Percentiles rank a stretch among this genome's conserved stretches.
phyloP scores from a whole-genome alignment of 139 green algal genomes.

The Eudorina sp. region DNA sequence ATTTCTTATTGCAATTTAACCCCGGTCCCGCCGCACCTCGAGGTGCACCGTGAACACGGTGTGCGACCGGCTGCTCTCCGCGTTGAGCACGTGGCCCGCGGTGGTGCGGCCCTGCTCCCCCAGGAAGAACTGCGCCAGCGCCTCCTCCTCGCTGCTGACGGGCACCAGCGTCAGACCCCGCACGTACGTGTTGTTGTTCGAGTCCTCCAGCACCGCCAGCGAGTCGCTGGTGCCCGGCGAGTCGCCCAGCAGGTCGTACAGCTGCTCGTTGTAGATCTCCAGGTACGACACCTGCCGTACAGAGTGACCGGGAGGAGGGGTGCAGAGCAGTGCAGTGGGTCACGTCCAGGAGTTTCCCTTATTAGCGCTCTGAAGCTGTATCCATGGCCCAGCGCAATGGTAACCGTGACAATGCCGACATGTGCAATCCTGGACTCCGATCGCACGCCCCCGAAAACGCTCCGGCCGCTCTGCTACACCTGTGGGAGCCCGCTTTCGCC shows the following conservation, averaged over 20 bases:
- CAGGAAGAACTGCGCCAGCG: slow-evolving; percentile 79
- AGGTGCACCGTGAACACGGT: slow-evolving; percentile 84
- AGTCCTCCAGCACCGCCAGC: slow-evolving; percentile 73
- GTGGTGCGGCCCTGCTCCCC: slow-evolving; percentile 76
- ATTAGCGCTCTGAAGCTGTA: too few species aligned
- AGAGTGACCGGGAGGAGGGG: too few species aligned
- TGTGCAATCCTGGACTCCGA: too few species aligned
- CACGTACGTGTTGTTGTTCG: slow-evolving; percentile 58
- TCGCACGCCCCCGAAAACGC: too few species aligned
- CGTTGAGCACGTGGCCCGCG: slow-evolving; percentile 77
- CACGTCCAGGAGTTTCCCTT: too few species aligned
- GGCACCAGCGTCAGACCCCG: slow-evolving; percentile 71
- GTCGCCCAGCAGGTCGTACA: slow-evolving; percentile 85
- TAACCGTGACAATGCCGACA: too few species aligned
- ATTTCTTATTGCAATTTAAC: too few species aligned
- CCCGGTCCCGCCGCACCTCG: slow-evolving; percentile 49
- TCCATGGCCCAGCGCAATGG: too few species aligned
- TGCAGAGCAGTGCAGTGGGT: too few species aligned
- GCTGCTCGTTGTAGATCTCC: slow-evolving; percentile 86
- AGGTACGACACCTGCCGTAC: slow-evolving; percentile 82
- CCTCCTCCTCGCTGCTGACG: slow-evolving; percentile 79
- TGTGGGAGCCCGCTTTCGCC: too few species aligned
- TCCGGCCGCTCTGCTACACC: too few species aligned
- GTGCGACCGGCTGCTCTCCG: slow-evolving; percentile 72
- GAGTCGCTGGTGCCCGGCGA: slow-evolving; percentile 60